A percentile compares a stretch with the other conserved stretches of the same genome.
Evolutionary conservation across 140 eudicot species (phyloP).

Genomic region (Bidens hawaiensis): DNA sequence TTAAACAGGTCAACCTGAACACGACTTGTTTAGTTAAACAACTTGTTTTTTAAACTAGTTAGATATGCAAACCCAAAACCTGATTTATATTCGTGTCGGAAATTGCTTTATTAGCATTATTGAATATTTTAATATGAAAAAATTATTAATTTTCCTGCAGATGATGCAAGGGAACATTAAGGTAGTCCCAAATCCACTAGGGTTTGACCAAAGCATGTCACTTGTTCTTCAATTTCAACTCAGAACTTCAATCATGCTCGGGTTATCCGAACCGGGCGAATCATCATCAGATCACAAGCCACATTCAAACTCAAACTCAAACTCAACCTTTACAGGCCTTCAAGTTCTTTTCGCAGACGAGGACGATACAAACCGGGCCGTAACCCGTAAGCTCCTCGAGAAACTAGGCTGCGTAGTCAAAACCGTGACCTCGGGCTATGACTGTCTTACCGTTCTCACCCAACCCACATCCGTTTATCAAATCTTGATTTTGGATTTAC

Average conservation of each 20-base stretch:
- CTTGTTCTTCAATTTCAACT: conserved; percentile 61
- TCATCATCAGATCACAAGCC: conserved; percentile 35
- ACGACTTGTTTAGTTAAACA: background rate
- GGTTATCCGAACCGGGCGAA: conserved; percentile 41
- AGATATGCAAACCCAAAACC: too few relatives aligned
- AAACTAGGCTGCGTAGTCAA: conserved; percentile 68
- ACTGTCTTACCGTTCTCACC: conserved; percentile 52
- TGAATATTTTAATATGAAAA: background rate
- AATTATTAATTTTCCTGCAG: conserved; percentile 25
- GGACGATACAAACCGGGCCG: conserved; percentile 66
- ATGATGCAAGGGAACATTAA: conserved; percentile 90
- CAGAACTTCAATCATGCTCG: conserved; percentile 45
- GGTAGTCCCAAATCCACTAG: conserved; percentile 57
- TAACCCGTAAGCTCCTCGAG: conserved; percentile 64
- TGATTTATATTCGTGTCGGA: too few relatives aligned
- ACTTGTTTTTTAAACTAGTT: too few relatives aligned
- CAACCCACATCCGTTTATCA: conserved; percentile 31
- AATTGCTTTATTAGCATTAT: background rate
- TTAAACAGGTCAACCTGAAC: background rate
- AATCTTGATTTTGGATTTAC: conserved; percentile 65
- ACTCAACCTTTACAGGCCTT: conserved; percentile 54
- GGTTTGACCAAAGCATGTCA: conserved; percentile 72
- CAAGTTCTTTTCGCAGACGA: conserved; percentile 74
- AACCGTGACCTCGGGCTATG: conserved; percentile 53
- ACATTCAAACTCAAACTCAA: too few relatives aligned